These are phyloP conservation scores for Collybiopsis confluens DNA, from an alignment of 768 basidiomycete genomes.

Conservation along the genomic window DNA sequence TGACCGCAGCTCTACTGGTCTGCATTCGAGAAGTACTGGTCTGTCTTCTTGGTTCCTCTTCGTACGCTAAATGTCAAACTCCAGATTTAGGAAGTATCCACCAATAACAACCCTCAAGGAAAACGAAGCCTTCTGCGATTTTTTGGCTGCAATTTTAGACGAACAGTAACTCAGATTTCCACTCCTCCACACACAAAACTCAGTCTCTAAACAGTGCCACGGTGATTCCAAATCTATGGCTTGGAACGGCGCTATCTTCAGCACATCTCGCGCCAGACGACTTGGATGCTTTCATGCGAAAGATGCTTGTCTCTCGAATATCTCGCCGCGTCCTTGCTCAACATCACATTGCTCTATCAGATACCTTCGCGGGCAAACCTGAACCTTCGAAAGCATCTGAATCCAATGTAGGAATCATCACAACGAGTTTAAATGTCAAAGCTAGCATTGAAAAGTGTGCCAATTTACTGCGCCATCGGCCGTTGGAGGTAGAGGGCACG, in stretches of 20 bases:
- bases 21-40: slow-evolving; percentile 73
- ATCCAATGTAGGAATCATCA: slow-evolving; percentile 81
- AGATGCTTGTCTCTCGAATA: slow-evolving; percentile 89
- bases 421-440: slow-evolving; percentile 67
- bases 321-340: slow-evolving; percentile 86
- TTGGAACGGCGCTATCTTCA: slow-evolving; percentile 83
- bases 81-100: slow-evolving; percentile 73
- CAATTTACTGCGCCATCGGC: slow-evolving; percentile 46
- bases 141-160: slow-evolving; percentile 57
- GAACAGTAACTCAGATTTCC: slow-evolving; percentile 56
- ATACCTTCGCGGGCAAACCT: slow-evolving; percentile 39
- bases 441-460: slow-evolving; percentile 69
- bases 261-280: slow-evolving; percentile 72
- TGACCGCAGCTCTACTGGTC: slow-evolving; percentile 70
- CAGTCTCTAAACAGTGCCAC: slow-evolving; percentile 44
- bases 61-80: slow-evolving; percentile 9
- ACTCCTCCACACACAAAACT: slow-evolving; percentile 4
- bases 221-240: slow-evolving; percentile 76
- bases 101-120: slow-evolving; percentile 67
- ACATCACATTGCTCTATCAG: slow-evolving; percentile 82
- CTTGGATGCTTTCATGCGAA: slow-evolving; percentile 82
- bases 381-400: slow-evolving; percentile 25
- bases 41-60: background rate
- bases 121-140: slow-evolving; percentile 75
- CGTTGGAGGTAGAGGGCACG: slow-evolving; percentile 31